A percentile compares a stretch with the other conserved stretches of the same genome.
phyloP scores from a whole-genome alignment of 2,329 filamentous ascomycete genomes.

The Huntiella moniliformis region DNA sequence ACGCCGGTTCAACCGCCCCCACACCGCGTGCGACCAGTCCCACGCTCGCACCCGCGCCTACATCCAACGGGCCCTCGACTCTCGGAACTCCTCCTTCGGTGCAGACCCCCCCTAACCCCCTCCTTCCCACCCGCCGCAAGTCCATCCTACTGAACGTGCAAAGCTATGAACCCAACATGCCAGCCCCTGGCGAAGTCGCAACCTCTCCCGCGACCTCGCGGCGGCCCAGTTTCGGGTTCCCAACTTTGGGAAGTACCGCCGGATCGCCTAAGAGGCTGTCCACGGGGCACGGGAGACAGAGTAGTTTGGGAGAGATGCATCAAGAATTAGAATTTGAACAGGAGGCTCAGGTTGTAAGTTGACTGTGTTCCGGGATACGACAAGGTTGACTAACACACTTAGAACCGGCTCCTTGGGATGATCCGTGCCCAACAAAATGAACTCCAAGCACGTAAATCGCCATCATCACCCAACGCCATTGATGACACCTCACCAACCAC shows the following conservation, averaged over 20 bases:
- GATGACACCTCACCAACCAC: constrained; percentile 26
- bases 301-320: constrained; percentile 58
- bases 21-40: constrained; percentile 1
- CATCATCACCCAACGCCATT: constrained; percentile 24
- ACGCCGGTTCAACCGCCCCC: background rate
- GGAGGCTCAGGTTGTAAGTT: constrained; percentile 52
- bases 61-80: constrained; percentile 3
- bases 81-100: background rate
- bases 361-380: background rate
- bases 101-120: background rate
- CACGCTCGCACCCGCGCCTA: background rate
- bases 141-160: constrained; percentile 56
- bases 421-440: constrained; percentile 60
- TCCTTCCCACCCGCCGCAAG: constrained; percentile 32
- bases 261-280: constrained; percentile 23
- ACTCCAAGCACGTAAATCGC: constrained; percentile 38
- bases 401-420: constrained; percentile 61
- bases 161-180: constrained; percentile 49
- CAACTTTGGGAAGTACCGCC: constrained; percentile 14
- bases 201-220: constrained; percentile 18
- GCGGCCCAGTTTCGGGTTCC: constrained; percentile 8
- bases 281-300: constrained; percentile 40
- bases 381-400: background rate
- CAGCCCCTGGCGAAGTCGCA: constrained; percentile 50
- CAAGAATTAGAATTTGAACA: constrained; percentile 66